Percentiles rank a stretch among this genome's conserved stretches.
Evolutionary conservation across 1,284 basidiomycete species (phyloP).

Genomic region (Rhizopogon hawkerae): DNA sequence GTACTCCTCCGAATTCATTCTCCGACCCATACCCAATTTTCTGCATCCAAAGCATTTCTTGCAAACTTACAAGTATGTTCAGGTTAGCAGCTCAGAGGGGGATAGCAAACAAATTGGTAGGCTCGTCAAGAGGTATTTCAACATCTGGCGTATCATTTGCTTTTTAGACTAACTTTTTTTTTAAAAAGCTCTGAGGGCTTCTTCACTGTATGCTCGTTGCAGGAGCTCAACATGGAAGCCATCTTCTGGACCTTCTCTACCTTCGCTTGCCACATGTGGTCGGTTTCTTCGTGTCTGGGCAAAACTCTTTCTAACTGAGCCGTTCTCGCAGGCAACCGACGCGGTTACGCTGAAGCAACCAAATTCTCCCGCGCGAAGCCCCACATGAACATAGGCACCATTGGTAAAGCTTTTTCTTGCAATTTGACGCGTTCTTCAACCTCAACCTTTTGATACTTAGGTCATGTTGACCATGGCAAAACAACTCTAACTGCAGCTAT

Average conservation of each 20-base stretch:
- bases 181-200: constrained; percentile 18
- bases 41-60: constrained; percentile 4
- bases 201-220: constrained; percentile 32
- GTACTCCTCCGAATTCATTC: constrained; percentile 17
- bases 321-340: constrained; percentile 16
- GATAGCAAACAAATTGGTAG: constrained; percentile 41
- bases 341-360: constrained; percentile 68
- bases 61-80: constrained; percentile 31
- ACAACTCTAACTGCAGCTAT: constrained; percentile 98
- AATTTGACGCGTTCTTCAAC: constrained; percentile 13
- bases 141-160: not conserved
- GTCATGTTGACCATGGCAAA: constrained; percentile 92
- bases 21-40: constrained; percentile 19
- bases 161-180: not conserved
- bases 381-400: constrained; percentile 96
- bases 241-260: constrained; percentile 19
- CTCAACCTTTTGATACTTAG: constrained; percentile 26
- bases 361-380: constrained; percentile 84
- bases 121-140: constrained; percentile 37
- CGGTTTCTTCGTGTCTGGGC: constrained; percentile 9
- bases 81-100: constrained; percentile 46
- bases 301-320: constrained; percentile 5
- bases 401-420: constrained; percentile 40
- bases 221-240: constrained; percentile 16
- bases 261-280: constrained; percentile 19